phyloP scores from a whole-genome alignment of 176 grass and related monocot species.

The Alloteropsis semialata region DNA sequence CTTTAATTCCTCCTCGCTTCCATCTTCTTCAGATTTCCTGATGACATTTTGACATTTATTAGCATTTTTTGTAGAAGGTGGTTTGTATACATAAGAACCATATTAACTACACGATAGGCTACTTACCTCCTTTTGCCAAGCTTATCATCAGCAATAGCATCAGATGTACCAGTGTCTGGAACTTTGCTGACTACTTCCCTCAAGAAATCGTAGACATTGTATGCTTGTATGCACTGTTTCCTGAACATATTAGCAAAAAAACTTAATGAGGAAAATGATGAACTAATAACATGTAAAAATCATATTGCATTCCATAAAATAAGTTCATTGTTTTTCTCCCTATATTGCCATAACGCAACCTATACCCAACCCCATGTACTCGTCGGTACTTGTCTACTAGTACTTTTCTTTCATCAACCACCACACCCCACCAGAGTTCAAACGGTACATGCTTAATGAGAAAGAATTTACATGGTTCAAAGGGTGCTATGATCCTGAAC shows the following conservation, averaged over 20 bases:
- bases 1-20: constrained; percentile 49
- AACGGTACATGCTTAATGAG: too few species aligned
- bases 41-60: constrained; percentile 8
- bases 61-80: not conserved
- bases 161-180: constrained; percentile 66
- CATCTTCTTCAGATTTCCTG: constrained; percentile 65
- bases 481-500: not conserved
- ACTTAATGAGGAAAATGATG: not conserved
- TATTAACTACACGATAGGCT: not conserved
- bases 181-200: constrained; percentile 85
- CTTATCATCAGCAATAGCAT: constrained; percentile 68
- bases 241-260: constrained; percentile 47
- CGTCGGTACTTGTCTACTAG: too few species aligned
- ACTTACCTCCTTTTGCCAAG: constrained; percentile 50
- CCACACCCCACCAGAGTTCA: too few species aligned
- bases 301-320: not conserved
- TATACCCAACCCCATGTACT: not conserved
- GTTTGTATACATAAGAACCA: not conserved
- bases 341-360: not conserved
- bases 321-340: not conserved
- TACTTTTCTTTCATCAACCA: too few species aligned
- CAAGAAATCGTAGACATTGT: constrained; percentile 97
- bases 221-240: constrained; percentile 81
- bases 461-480: not conserved
- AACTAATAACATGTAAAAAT: not conserved